A percentile compares a stretch with the other conserved stretches of the same genome.
phyloP scores from a whole-genome alignment of 345 rosid species.

The Angophora floribunda region DNA sequence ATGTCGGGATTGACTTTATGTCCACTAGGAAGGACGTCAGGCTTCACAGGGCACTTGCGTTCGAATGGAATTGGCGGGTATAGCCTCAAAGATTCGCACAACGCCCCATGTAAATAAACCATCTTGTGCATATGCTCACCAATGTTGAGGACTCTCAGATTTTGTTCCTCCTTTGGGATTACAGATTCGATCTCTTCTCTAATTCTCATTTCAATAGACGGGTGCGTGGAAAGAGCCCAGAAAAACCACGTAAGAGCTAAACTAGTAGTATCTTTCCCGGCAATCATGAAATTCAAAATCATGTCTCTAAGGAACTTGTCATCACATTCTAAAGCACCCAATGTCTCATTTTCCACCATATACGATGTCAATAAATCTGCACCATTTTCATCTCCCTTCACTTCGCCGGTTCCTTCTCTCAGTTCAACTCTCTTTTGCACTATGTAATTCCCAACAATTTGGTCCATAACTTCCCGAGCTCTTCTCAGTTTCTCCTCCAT shows the following conservation, averaged over 20 bases:
- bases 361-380: constrained; percentile 30
- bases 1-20: not conserved
- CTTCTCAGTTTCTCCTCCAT: constrained; percentile 21
- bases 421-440: constrained; percentile 17
- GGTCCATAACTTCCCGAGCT: constrained; percentile 21
- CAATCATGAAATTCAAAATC: constrained; percentile 30
- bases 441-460: constrained; percentile 6
- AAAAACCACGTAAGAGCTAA: constrained; percentile 36
- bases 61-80: constrained; percentile 23
- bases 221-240: constrained; percentile 22
- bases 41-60: constrained; percentile 6
- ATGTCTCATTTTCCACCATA: not conserved
- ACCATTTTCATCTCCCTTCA: not conserved
- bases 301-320: constrained; percentile 42
- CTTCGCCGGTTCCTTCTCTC: not conserved
- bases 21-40: constrained; percentile 28
- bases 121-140: constrained; percentile 1
- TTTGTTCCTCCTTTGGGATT: not conserved
- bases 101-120: constrained; percentile 20
- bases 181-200: constrained; percentile 29
- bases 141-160: not conserved
- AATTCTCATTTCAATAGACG: constrained; percentile 17
- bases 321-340: not conserved
- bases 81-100: constrained; percentile 21
- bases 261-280: constrained; percentile 35